Evolutionary conservation across 2,329 filamentous ascomycete genomes (phyloP), one percentile per base, ranked within the genome.

Genomic region (Cordyceps javanica): DNA sequence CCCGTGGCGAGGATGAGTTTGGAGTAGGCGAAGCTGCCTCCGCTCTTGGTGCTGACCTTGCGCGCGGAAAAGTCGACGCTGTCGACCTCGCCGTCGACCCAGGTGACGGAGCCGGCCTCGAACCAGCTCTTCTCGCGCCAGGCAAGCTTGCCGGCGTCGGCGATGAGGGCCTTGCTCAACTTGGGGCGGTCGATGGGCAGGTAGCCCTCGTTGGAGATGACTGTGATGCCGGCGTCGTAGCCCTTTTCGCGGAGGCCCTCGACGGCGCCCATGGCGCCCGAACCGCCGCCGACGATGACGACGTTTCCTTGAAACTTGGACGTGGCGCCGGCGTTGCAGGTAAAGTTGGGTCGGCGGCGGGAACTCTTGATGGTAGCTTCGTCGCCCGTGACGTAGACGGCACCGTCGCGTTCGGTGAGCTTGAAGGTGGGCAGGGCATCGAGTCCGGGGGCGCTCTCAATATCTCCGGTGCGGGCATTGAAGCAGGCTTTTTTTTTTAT

Each of bases 1-100:
- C 94, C 94, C 0, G 92, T 94, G 1, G 94, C 90, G 25, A 99
- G 81, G 46, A 99, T 86, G 34, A 99, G 83, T 74, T 97, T 97
- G 34, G 85, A 88, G 74, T 97, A 99, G 7, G 80, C 72, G 66
- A 86, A 78, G n/a, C 82, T 84, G 61, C 85, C 83, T 42, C 89
- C 90, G 8, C 79, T 81, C 68, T 87, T 84, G 1, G 91, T 96
- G n/a, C 80, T 76, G 5, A 97, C 87, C 13, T 80, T 81, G 71
- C 90, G 92, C 56, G 72, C 75, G 1, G 77, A 73, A 64, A 97
- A 95, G 72, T 97, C 87, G 32, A 99, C 82, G 26, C 75, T 79
- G 5, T 82, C 87, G 14, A 91, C 94, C 64, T 86, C 79, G 51
- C 82, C 84, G 7, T 81, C 67, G 7, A 87, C 73, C 62, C 83